Evolutionary conservation across 495 filamentous ascomycete genomes (phyloP).

Genomic region (Aspergillus bridgeri): DNA sequence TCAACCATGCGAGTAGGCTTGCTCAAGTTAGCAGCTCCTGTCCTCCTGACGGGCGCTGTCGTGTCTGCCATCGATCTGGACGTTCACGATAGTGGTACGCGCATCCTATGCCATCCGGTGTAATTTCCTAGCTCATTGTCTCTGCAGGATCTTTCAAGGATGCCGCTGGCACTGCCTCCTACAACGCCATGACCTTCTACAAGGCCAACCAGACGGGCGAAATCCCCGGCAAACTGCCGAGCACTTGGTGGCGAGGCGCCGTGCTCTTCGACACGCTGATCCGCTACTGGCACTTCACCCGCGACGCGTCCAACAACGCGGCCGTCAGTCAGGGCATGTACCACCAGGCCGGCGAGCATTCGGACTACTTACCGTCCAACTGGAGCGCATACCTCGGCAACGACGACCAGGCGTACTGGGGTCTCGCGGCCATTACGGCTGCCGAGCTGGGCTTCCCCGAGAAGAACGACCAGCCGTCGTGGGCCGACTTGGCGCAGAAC

Average conservation of each 20-base stretch:
- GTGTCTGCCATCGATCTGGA: conserved; percentile 1
- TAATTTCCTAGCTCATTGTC: background rate
- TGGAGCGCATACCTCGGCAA: conserved; percentile 49
- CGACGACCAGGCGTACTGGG: conserved; percentile 77
- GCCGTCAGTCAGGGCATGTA: conserved; percentile 55
- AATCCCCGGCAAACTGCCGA: conserved; percentile 55
- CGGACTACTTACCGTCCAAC: conserved; percentile 58
- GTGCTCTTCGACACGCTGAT: conserved; percentile 63
- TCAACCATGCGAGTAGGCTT: background rate
- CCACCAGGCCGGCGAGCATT: conserved; percentile 53
- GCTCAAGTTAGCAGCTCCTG: background rate
- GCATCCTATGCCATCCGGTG: background rate
- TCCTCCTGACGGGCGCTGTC: background rate
- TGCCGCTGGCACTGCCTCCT: conserved; percentile 53
- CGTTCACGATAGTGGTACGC: background rate
- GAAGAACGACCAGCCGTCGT: conserved; percentile 49
- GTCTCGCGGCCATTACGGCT: conserved; percentile 62
- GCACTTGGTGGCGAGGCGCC: conserved; percentile 67
- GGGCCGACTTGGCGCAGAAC: conserved; percentile 51
- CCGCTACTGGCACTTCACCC: conserved; percentile 72
- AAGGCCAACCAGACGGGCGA: conserved; percentile 52
- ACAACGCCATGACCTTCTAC: conserved; percentile 58
- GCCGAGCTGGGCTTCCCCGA: conserved; percentile 67
- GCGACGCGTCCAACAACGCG: conserved; percentile 64
- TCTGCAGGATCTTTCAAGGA: conserved; percentile 50